Evolutionary conservation across 257 asterid species (phyloP).

Genomic region (Catharanthus roseus): DNA sequence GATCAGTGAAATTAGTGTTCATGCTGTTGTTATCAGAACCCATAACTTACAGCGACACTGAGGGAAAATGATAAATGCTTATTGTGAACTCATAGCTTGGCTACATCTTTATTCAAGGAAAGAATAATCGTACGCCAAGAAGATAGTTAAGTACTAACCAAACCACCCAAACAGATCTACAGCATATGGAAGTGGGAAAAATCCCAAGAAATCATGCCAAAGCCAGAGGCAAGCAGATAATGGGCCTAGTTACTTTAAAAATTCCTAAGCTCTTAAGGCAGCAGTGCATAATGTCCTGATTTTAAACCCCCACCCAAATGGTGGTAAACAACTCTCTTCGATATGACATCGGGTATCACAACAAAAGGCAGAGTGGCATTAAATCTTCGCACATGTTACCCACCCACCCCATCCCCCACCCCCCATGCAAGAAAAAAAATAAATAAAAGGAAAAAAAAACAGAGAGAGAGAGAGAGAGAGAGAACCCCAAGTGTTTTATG

Average conservation of each 20-base stretch:
- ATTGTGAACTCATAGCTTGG: no score
- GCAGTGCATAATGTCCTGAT: not conserved
- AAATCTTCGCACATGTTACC: not conserved
- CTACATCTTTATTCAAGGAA: no score
- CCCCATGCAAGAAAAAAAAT: no score
- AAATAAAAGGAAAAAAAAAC: no score
- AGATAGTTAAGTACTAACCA: no score
- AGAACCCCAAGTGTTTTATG: not conserved
- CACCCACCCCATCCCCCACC: not conserved
- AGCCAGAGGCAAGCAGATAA: constrained; percentile 1
- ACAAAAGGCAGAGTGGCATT: not conserved
- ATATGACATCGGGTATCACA: not conserved
- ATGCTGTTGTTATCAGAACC: not conserved
- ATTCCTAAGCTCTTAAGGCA: not conserved
- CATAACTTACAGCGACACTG: not conserved
- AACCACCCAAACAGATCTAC: not conserved
- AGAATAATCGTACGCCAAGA: no score
- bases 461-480: no score
- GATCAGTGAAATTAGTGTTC: not conserved
- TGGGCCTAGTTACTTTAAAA: not conserved
- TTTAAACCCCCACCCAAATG: not conserved
- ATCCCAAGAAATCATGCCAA: not conserved
- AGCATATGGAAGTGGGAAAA: not conserved
- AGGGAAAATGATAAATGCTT: no score
- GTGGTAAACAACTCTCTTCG: not conserved